phyloP scores from a whole-genome alignment of 1,139 yeast species.

The Suhomyces bribrorum region DNA sequence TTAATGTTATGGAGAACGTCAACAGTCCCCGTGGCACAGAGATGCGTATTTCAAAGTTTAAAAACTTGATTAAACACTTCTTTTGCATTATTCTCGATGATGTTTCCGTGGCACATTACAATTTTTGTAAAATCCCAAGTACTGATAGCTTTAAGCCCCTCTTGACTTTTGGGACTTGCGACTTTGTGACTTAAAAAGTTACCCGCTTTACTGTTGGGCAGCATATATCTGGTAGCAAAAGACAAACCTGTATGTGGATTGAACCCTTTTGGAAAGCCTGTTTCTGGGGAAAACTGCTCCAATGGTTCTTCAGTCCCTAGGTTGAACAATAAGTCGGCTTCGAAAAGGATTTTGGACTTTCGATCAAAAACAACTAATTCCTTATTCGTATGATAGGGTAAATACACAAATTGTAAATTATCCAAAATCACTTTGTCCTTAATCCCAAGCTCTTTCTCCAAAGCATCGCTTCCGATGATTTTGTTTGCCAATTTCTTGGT shows the following conservation, averaged over 20 bases:
- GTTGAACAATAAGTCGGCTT: constrained; percentile 28
- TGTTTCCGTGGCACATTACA: constrained; percentile 29
- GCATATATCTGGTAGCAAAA: constrained; percentile 22
- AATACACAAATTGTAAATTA: constrained; percentile 27
- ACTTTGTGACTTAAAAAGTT: constrained; percentile 32
- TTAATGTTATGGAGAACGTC: too few relatives aligned
- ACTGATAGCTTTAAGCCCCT: constrained; percentile 21
- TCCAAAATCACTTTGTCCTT: constrained; percentile 20
- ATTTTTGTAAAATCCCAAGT: constrained; percentile 26
- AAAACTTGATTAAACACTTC: constrained; percentile 21
- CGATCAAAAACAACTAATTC: constrained; percentile 27
- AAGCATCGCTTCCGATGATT: constrained; percentile 23
- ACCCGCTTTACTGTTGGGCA: constrained; percentile 25
- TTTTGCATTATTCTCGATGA: constrained; percentile 23
- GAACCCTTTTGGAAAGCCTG: constrained; percentile 22
- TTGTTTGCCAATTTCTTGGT: constrained; percentile 29
- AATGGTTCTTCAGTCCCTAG: constrained; percentile 19
- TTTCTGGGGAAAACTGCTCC: constrained; percentile 25
- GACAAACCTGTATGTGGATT: constrained; percentile 26
- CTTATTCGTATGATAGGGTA: constrained; percentile 24
- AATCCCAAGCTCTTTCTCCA: constrained; percentile 25
- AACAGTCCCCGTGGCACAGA: too few relatives aligned
- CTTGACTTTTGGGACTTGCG: constrained; percentile 19
- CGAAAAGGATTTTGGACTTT: constrained; percentile 22
- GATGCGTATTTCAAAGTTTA: constrained; percentile 1